Evolutionary conservation across 2,329 filamentous ascomycete genomes (phyloP).

Genomic region (Hypoxylon sp.): DNA sequence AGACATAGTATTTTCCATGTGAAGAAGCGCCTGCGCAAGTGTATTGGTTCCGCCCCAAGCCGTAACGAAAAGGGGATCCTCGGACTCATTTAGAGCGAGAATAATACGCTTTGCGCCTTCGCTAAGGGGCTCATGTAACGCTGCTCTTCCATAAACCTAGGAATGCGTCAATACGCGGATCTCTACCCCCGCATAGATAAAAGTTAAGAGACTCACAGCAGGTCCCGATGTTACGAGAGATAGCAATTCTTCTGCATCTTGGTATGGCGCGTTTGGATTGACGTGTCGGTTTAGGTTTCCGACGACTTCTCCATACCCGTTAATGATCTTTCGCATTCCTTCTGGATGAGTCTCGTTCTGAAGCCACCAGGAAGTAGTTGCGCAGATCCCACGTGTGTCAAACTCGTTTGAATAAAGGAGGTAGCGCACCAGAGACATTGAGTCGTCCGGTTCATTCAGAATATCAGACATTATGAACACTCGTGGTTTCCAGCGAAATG

Average conservation of each 20-base stretch:
- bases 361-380: conserved; percentile 21
- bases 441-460: conserved; percentile 28
- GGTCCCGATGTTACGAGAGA: conserved; percentile 12
- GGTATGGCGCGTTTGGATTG: conserved; percentile 7
- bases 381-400: conserved; percentile 12
- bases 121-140: conserved; percentile 5
- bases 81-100: conserved; percentile 8
- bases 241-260: conserved; percentile 2
- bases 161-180: background rate
- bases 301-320: conserved; percentile 25
- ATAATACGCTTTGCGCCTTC: conserved; percentile 24
- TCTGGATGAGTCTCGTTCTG: conserved; percentile 12
- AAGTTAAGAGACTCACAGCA: conserved; percentile 2
- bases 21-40: conserved; percentile 20
- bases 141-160: conserved; percentile 12
- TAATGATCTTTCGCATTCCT: conserved; percentile 17
- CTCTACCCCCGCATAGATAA: too few relatives aligned
- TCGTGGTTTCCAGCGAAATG: conserved; percentile 22
- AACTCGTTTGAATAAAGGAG: conserved; percentile 23
- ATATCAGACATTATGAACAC: conserved; percentile 22
- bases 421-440: conserved; percentile 25
- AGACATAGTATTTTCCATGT: conserved; percentile 19
- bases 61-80: conserved; percentile 18
- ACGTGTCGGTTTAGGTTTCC: conserved; percentile 19
- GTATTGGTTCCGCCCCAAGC: conserved; percentile 26